phyloP scores from a whole-genome alignment of 192 early-diverging fungal genomes.

The Fimicolochytrium jonesii region DNA sequence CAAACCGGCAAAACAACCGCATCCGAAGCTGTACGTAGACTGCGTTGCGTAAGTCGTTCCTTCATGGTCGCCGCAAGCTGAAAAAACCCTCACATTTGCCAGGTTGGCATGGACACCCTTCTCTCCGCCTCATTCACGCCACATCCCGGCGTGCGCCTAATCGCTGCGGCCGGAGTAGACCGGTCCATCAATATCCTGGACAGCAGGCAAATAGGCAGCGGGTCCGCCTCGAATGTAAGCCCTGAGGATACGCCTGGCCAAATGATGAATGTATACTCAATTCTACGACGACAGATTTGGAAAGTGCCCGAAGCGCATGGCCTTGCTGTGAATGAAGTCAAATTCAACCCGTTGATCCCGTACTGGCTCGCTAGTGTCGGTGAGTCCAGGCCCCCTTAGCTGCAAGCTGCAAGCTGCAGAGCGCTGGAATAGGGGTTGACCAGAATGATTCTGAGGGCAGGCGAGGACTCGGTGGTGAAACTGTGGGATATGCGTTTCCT shows the following conservation, averaged over 20 bases:
- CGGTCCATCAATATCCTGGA: conserved; percentile 37
- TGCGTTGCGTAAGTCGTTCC: not conserved
- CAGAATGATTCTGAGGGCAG: too few relatives aligned
- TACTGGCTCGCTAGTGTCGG: conserved; percentile 69
- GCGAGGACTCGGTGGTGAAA: conserved; percentile 54
- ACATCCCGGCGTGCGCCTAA: conserved; percentile 32
- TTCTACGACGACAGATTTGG: conserved; percentile 48
- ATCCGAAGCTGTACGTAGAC: conserved; percentile 24
- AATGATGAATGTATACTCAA: not conserved
- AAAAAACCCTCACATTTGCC: not conserved
- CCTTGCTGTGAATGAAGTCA: conserved; percentile 46
- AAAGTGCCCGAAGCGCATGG: conserved; percentile 36
- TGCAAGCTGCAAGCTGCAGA: too few relatives aligned
- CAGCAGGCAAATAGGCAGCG: not conserved
- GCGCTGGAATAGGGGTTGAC: not conserved
- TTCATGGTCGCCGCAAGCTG: not conserved
- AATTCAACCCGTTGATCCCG: conserved; percentile 72
- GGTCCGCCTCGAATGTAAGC: not conserved
- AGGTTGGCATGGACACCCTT: conserved; percentile 37
- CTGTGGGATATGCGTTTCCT: conserved; percentile 71
- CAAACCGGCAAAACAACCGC: conserved; percentile 20
- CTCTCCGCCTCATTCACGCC: conserved; percentile 35
- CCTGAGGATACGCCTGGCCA: not conserved
- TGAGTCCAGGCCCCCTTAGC: not conserved
- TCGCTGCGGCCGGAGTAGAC: conserved; percentile 38